These are phyloP conservation scores for Plasmodium knowlesi DNA, from an alignment of 169 alveolate genomes.

Conservation along the genomic window DNA sequence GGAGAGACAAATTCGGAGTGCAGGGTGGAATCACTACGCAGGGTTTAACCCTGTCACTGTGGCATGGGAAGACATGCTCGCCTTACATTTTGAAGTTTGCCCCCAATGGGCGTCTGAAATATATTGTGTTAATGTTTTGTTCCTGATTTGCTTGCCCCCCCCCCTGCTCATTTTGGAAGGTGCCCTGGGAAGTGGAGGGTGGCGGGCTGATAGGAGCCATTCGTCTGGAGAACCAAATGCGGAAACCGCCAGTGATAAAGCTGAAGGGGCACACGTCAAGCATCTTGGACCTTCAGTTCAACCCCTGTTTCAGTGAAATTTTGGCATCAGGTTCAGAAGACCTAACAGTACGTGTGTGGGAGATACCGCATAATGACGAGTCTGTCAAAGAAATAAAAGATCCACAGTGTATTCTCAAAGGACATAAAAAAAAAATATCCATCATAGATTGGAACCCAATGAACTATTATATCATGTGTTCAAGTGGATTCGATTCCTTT, in stretches of 20 bases:
- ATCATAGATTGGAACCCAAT: conserved; percentile 82
- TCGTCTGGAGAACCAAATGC: conserved; percentile 75
- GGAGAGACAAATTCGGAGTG: not conserved
- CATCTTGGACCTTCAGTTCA: conserved; percentile 79
- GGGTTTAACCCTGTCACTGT: not conserved
- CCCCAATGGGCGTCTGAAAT: not conserved
- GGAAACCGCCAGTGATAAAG: conserved; percentile 78
- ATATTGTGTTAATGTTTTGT: not conserved
- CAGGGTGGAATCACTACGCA: not conserved
- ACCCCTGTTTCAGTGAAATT: conserved; percentile 77
- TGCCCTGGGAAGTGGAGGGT: conserved; percentile 87
- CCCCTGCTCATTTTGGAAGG: conserved; percentile 7
- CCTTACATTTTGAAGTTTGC: not conserved
- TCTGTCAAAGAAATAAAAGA: conserved; percentile 33
- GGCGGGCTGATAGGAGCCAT: conserved; percentile 83
- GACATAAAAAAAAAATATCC: conserved; percentile 82
- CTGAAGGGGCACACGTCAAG: conserved; percentile 81
- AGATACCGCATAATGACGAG: conserved; percentile 66
- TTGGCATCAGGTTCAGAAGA: conserved; percentile 85
- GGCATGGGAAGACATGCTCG: not conserved
- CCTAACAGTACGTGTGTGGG: conserved; percentile 80
- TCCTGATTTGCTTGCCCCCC: not conserved
- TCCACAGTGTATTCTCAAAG: conserved; percentile 75
- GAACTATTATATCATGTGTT: conserved; percentile 77
- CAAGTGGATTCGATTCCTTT: conserved; percentile 77